Evolutionary conservation across 1,284 basidiomycete species (phyloP), one percentile per base, ranked within the genome.

Genomic region (Ganoderma multipileum): DNA sequence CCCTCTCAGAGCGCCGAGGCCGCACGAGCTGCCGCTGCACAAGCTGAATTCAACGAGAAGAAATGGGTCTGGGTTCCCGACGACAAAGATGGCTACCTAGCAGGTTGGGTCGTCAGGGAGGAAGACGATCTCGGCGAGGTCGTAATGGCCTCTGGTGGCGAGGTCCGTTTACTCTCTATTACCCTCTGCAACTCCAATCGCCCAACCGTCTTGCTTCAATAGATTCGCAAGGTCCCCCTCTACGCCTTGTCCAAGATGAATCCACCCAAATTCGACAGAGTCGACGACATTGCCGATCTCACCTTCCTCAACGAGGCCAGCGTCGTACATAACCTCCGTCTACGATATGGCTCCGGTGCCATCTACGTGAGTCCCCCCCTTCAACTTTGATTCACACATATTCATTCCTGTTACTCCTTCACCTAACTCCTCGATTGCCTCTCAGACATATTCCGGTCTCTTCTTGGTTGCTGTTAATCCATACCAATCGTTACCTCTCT

Each of bases 401-500:
- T 42, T 26, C 33, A 12, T 14, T 61, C 28, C 33, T 41, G 44
- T 28, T 52, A 68, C 66, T 42, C 60, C 38, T 47, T 68, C 66
- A 44, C 55, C 28, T 14, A 4, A 33, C 58, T 23, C 59, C 42
- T 38, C 44, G 11, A 36, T 47, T 5, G 16, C 39, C 52, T 16
- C n/a, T n/a, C 71, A 97, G 95, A 98, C 96, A 54, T 97, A 97
- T 82, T 97, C 96, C 38, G 96, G 96, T 52, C 87, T 97, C 76
- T 99, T 99, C 86, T 87, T 99, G 79, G 98, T 99, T 68, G 98
- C 98, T 12, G 93, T 99, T 76, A 99, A 99, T 81, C 98, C 98
- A 7, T 99, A 99, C 82, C 95, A 96, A 79, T 85, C 89, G 67
- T 84, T 99, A 2, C 95, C 97, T 20, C 90, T 99, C 59, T 99